A percentile compares a stretch with the other conserved stretches of the same genome.
These are phyloP conservation scores for Penicillium angulare DNA, from an alignment of 495 filamentous ascomycete genomes.

Conservation along the genomic window DNA sequence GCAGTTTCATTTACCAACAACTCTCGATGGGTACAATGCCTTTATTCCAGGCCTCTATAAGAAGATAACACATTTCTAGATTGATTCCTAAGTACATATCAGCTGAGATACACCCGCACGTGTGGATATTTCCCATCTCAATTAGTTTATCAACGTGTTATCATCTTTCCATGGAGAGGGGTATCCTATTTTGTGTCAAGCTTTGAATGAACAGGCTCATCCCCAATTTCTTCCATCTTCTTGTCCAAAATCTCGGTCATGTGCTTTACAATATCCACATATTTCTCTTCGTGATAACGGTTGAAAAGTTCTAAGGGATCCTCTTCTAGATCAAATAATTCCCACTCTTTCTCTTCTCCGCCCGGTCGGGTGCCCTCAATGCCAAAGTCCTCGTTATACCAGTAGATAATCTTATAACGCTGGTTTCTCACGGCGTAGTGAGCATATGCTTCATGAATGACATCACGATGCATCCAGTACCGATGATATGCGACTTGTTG, in stretches of 20 bases:
- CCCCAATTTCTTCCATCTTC: conserved; percentile 45
- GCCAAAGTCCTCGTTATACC: conserved; percentile 43
- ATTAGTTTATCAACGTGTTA: too few species aligned
- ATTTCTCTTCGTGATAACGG: conserved; percentile 29
- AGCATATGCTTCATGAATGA: conserved; percentile 38
- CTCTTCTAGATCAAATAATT: conserved; percentile 42
- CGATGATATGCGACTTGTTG: conserved; percentile 46
- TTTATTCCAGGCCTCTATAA: too few species aligned
- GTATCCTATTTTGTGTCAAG: neutral
- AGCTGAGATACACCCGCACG: too few species aligned
- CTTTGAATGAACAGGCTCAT: conserved; percentile 32
- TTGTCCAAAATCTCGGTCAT: conserved; percentile 38
- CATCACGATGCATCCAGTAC: conserved; percentile 48
- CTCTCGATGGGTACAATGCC: too few species aligned
- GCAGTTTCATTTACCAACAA: too few species aligned
- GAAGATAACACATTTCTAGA: too few species aligned
- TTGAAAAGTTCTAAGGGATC: conserved; percentile 48
- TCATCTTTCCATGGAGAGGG: too few species aligned
- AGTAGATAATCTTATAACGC: conserved; percentile 48
- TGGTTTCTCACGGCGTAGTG: conserved; percentile 44
- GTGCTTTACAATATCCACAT: conserved; percentile 27
- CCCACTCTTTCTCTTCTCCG: conserved; percentile 40
- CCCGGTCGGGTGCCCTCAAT: conserved; percentile 35
- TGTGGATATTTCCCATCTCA: neutral
- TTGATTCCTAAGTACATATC: too few species aligned